Evolutionary conservation across 2,329 filamentous ascomycete species (phyloP), one percentile per base, ranked within the genome.

Genomic region (Aspergillus floridensis): DNA sequence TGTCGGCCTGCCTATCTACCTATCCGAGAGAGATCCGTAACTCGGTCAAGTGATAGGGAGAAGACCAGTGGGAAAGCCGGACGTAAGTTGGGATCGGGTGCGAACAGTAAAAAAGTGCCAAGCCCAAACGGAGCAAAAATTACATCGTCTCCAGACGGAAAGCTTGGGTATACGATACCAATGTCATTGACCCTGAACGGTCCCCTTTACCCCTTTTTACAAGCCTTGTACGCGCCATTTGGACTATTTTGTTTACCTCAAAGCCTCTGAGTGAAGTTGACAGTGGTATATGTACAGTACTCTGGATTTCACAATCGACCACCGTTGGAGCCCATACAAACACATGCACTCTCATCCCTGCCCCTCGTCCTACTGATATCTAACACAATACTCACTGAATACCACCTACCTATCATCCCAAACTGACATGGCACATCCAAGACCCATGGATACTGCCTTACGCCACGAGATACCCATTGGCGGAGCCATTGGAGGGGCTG

Each of bases 401-500:
- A 44, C 38, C 38, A 44, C 38, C 16, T 19, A 44, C 38, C 38
- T 44, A 19, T 29, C 38, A 29, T 14, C 38, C 22, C 41, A 21
- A 49, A 49, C 8, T n/a, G 19, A 50, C n/a, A 47, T 24, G 56
- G 2, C 29, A 49, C 22, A 44, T 16, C 19, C 5, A n/a, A 14
- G 16, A 24, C 53, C 57, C 51, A 58, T 51, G 60, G 58, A 59
- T 63, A 54, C 55, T 14, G 49, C 41, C 47, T 19, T 22, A 52
- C 59, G 57, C 63, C 63, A 66, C 56, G n/a, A 22, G 26, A 19
- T 21, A 14, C 19, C n/a, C 55, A 65, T 65, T 66, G 63, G 62
- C 16, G 7, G 38, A 22, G 24, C 26, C 48, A 59, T 53, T 63
- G 57, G 61, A 10, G 35, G 49, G 60, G 58, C 46, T 62, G 46